These are phyloP conservation scores for Dictyostelium firmibasis DNA, from an alignment of 78 protist genomes.

Conservation along the genomic window DNA sequence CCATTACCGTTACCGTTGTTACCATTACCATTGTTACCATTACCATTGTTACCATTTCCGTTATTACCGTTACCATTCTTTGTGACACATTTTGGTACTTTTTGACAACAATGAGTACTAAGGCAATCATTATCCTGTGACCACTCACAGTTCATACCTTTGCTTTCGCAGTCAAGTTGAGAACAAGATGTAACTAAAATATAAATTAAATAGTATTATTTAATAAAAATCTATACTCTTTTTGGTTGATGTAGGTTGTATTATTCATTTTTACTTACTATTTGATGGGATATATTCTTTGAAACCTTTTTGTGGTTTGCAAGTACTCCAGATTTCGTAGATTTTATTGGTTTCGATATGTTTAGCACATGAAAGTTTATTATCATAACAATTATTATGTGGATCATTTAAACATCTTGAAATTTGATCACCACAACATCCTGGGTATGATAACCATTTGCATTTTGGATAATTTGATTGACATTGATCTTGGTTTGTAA, in stretches of 20 bases:
- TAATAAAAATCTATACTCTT: too few relatives aligned
- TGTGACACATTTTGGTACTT: neutral
- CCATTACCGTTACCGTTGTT: too few relatives aligned
- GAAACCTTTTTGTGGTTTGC: conserved; percentile 9
- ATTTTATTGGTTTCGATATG: neutral
- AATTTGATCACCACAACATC: conserved; percentile 20
- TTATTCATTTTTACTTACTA: neutral
- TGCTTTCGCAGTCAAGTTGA: conserved; percentile 1
- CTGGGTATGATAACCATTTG: conserved; percentile 33
- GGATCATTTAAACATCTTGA: neutral
- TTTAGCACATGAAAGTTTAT: neutral
- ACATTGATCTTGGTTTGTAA: neutral
- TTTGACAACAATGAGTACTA: conserved; percentile 35
- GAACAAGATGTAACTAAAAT: neutral
- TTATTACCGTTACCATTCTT: neutral
- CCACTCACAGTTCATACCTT: neutral
- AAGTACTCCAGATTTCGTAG: conserved; percentile 19
- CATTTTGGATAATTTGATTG: neutral
- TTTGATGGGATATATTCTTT: neutral
- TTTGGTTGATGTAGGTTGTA: too few relatives aligned
- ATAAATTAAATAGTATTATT: too few relatives aligned
- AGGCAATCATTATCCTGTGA: neutral
- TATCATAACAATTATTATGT: neutral
- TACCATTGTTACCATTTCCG: neutral
- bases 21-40: neutral